Base-by-base conservation (phyloP, 805 yeast genomes). In the Cyberlindnera mrakii region DNA sequence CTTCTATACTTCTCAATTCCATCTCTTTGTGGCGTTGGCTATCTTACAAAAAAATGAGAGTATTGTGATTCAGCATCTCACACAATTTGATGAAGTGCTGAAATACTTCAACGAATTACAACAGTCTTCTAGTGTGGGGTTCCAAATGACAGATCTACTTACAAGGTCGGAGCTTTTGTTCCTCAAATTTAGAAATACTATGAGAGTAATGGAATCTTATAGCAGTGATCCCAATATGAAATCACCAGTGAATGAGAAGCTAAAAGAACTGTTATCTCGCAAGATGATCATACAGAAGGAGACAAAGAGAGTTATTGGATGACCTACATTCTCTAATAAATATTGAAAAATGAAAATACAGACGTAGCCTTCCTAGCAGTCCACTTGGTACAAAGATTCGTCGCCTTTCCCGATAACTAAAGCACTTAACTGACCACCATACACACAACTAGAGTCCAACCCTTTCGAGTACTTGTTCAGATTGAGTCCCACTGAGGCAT, bases 61-160 rank as follows among this genome's bases (percentile, higher is more conserved):
- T 37, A 80, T 85, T 33, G 85, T 91, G 27, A 78, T 82, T 48
- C 77, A 80, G 33, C 84, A 87, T 54, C 68, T 93, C 46, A 69
- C 69, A 29, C 79, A 81, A 48, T 91, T 93, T 65, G 98, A 93
- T 59, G 96, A 91, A 60, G 90, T 93, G 20, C 73, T 93, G 56
- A 88, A 85, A 66, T 93, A 85, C 60, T 85, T 91, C 78, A 93
- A 93, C 64, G 97, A 91, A 55, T 71, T 93, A 46, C 80, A 87
- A 39, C 83, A 83, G 70, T 74, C 80, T 3, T 69, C 88, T 67
- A 80, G 86, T 44, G 41, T 32, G 15, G 41, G 41, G 15, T 39
- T 39, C 31, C 6, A 31, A 23, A 66, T 89, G 53, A 78, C 84
- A 37, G 95, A 86, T 51, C 66, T 89, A 35, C 70, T 91, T 41